Evolutionary conservation across 2,329 filamentous ascomycete genomes (phyloP), one percentile per base, ranked within the genome.

Genomic region (Aspergillus aculeatus): DNA sequence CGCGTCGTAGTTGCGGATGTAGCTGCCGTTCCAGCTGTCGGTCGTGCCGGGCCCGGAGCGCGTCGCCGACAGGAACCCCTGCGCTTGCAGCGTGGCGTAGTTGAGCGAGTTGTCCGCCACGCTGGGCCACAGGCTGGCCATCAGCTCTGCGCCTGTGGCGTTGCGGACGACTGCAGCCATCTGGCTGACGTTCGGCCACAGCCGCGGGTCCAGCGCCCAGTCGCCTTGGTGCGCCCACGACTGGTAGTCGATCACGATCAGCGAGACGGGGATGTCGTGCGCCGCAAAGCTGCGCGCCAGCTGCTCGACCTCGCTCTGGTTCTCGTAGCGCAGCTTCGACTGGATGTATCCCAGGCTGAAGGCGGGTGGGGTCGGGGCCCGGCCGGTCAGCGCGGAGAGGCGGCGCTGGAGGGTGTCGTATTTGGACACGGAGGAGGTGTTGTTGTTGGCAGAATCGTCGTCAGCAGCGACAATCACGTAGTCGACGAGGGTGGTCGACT

Each of bases 61-160:
- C 3, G 76, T 78, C 0, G 84, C 81, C 48, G 87, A 83, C 0
- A 89, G 78, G 3, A 81, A 77, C 0, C 86, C 86, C 11, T 79
- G 77, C 50, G 84, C 81, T 0, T 85, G 71, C 83, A 88, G 86
- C 59, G 86, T 81, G 1, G 77, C 64, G 66, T 82, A 88, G 68
- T 87, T 87, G 44, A 84, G 81, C 1, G 81, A 84, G 1, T 71
- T 66, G 10, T 78, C 77, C 47, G 87, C 83, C 0, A 88, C 85
- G 0, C 84, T 87, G 0, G 86, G 86, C 86, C 86, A 89, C 57
- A 89, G 82, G 0, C 84, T 87, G 0, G 88, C 84, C 85, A 89
- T 88, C 24, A 87, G 78, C 66, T 88, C 84, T 35, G 88, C 81
- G 0, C 78, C 71, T 1, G 73, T 77, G 62, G 88, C 69, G 0